Conservation (phyloP, 495 filamentous ascomycete genomes). For the Lophiotrema nucula region DNA sequence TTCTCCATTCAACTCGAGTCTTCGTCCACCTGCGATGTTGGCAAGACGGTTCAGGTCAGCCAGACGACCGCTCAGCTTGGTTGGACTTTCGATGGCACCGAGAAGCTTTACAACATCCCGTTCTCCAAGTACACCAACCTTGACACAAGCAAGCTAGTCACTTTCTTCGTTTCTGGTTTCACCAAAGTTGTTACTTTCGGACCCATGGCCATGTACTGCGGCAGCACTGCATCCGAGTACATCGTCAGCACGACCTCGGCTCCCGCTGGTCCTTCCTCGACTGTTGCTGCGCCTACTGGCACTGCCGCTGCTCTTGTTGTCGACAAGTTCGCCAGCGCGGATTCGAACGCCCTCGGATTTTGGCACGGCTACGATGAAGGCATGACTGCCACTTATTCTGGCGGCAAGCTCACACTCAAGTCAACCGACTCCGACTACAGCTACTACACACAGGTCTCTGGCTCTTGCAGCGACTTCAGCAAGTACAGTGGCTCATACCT, state of each 20-base stretch:
- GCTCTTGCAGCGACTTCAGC: constrained; percentile 59
- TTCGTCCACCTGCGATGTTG: constrained; percentile 44
- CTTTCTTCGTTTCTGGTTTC: constrained; percentile 50
- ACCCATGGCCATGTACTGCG: constrained; percentile 62
- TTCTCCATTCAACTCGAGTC: constrained; percentile 55
- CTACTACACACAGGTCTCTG: constrained; percentile 66
- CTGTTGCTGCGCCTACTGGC: constrained; percentile 51
- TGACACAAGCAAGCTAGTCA: constrained; percentile 52
- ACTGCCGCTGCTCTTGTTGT: constrained; percentile 58
- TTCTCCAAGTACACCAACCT: constrained; percentile 54
- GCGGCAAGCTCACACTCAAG: constrained; percentile 55
- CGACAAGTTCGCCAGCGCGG: constrained; percentile 58
- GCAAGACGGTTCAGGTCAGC: constrained; percentile 34
- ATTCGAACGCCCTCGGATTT: constrained; percentile 63
- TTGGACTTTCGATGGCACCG: constrained; percentile 61
- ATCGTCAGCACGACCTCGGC: constrained; percentile 44
- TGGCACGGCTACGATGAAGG: constrained; percentile 71
- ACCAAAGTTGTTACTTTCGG: constrained; percentile 53
- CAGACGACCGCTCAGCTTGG: constrained; percentile 51
- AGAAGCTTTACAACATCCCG: constrained; percentile 60
- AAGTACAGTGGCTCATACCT: constrained; percentile 60
- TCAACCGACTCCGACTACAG: constrained; percentile 66
- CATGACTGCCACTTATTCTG: constrained; percentile 52
- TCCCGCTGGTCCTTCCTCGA: constrained; percentile 44
- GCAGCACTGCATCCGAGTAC: constrained; percentile 52